Evolutionary conservation across 140 eudicot genomes (phyloP).

Genomic region (Stevia rebaudiana): DNA sequence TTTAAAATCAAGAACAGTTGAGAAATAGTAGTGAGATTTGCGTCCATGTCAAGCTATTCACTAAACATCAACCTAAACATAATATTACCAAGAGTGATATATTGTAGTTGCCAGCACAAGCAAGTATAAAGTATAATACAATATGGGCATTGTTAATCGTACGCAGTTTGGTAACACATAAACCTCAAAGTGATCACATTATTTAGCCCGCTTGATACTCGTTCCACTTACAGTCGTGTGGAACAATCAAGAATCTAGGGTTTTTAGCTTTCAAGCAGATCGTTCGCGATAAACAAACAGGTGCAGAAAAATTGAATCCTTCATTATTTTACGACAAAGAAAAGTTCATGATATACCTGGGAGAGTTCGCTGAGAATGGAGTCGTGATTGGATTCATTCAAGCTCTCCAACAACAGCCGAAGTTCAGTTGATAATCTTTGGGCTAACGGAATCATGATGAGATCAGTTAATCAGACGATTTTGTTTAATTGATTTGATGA

Average conservation of each 20-base stretch:
- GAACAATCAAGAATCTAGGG: conserved; percentile 19
- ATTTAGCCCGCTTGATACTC: neutral
- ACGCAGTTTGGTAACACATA: neutral
- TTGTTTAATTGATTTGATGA: conserved; percentile 5
- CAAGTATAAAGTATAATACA: too few relatives aligned
- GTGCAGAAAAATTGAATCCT: conserved; percentile 1
- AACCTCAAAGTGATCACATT: conserved; percentile 6
- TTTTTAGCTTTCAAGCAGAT: conserved; percentile 29
- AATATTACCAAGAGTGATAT: too few relatives aligned
- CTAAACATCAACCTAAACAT: too few relatives aligned
- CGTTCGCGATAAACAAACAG: conserved; percentile 2
- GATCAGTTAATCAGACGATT: conserved; percentile 19
- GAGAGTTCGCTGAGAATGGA: conserved; percentile 54
- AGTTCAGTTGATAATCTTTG: conserved; percentile 46
- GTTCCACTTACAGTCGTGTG: conserved; percentile 18
- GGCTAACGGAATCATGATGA: conserved; percentile 58
- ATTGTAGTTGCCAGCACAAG: too few relatives aligned
- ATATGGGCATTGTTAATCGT: neutral
- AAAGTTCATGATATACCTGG: conserved; percentile 35
- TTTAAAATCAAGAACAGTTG: too few relatives aligned
- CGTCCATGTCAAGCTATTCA: too few relatives aligned
- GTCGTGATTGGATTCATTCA: conserved; percentile 67
- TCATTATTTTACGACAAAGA: neutral
- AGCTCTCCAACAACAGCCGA: conserved; percentile 53
- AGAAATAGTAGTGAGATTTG: too few relatives aligned